phyloP scores from a whole-genome alignment of 306 rosid genomes.

The Vigna trinervia region DNA sequence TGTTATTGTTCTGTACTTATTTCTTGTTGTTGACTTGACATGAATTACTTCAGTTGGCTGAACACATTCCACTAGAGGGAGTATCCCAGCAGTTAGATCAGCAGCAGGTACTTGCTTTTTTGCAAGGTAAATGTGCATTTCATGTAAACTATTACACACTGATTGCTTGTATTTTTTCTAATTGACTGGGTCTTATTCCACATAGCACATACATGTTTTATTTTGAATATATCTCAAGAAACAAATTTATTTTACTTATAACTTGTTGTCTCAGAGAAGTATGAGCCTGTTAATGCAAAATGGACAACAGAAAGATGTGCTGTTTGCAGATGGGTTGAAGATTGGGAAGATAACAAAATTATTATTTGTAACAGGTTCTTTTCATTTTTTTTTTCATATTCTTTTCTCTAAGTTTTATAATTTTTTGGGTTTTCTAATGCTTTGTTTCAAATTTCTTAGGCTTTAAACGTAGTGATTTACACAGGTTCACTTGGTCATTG shows the following conservation, averaged over 20 bases:
- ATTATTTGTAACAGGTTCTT: conserved; percentile 87
- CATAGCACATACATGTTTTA: conserved; percentile 30
- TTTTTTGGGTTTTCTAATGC: conserved; percentile 14
- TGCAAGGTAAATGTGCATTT: conserved; percentile 68
- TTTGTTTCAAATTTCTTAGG: conserved; percentile 27
- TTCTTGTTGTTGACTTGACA: conserved; percentile 44
- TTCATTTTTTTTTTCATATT: conserved; percentile 43
- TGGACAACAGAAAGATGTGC: conserved; percentile 99
- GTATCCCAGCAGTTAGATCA: conserved; percentile 66
- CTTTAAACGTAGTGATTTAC: conserved; percentile 15
- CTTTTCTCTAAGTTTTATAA: conserved; percentile 22
- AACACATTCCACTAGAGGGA: conserved; percentile 57
- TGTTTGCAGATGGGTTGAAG: conserved; percentile 98
- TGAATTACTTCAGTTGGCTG: conserved; percentile 65
- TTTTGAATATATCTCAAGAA: conserved; percentile 35
- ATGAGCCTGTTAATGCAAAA: conserved; percentile 83
- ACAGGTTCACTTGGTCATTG: conserved; percentile 20
- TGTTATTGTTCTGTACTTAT: conserved; percentile 13
- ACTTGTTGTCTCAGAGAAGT: conserved; percentile 68
- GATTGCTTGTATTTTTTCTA: conserved; percentile 37
- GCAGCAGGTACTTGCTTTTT: conserved; percentile 69
- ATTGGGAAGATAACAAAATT: conserved; percentile 96
- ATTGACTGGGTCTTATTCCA: conserved; percentile 26
- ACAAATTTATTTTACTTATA: conserved; percentile 35
- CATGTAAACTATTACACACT: conserved; percentile 22